Percentiles rank a stretch among this genome's conserved stretches.
These are phyloP conservation scores for Arachnopeziza araneosa DNA, from an alignment of 2,329 filamentous ascomycete genomes.

Conservation along the genomic window DNA sequence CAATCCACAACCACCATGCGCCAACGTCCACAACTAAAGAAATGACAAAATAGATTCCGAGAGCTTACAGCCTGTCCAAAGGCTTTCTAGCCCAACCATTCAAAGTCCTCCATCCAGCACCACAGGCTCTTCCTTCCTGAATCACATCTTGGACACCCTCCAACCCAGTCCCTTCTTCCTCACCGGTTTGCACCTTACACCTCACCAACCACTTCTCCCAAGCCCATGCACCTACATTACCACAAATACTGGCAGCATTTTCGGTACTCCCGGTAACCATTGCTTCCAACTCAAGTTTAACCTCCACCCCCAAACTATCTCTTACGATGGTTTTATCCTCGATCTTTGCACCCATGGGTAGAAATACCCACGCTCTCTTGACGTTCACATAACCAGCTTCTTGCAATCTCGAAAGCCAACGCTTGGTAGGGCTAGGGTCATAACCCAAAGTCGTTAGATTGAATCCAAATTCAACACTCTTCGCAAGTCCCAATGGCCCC, in stretches of 20 bases:
- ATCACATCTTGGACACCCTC: slow-evolving; percentile 55
- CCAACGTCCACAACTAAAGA: neutral
- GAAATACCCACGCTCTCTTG: slow-evolving; percentile 81
- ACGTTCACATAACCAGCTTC: slow-evolving; percentile 73
- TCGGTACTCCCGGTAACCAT: slow-evolving; percentile 63
- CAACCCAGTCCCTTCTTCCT: slow-evolving; percentile 53
- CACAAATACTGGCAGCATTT: slow-evolving; percentile 68
- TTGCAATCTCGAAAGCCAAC: slow-evolving; percentile 69
- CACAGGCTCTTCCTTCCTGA: slow-evolving; percentile 56
- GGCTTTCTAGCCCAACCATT: slow-evolving; percentile 62
- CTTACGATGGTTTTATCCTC: slow-evolving; percentile 37
- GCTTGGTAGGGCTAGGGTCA: slow-evolving; percentile 76
- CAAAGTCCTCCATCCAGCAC: slow-evolving; percentile 55
- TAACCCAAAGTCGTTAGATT: slow-evolving; percentile 85
- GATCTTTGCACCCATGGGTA: slow-evolving; percentile 67
- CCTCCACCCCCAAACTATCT: slow-evolving; percentile 35
- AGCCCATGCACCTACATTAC: slow-evolving; percentile 78
- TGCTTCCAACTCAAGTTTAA: slow-evolving; percentile 53
- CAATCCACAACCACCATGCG: neutral
- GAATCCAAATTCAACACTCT: slow-evolving; percentile 88
- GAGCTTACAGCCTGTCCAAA: neutral
- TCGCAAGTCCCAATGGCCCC: slow-evolving; percentile 71
- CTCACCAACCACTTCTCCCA: slow-evolving; percentile 97
- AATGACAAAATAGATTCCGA: neutral
- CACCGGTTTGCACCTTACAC: slow-evolving; percentile 79